Evolutionary conservation across 305 asterid species (phyloP).

Genomic region (Euphrasia arctica): DNA sequence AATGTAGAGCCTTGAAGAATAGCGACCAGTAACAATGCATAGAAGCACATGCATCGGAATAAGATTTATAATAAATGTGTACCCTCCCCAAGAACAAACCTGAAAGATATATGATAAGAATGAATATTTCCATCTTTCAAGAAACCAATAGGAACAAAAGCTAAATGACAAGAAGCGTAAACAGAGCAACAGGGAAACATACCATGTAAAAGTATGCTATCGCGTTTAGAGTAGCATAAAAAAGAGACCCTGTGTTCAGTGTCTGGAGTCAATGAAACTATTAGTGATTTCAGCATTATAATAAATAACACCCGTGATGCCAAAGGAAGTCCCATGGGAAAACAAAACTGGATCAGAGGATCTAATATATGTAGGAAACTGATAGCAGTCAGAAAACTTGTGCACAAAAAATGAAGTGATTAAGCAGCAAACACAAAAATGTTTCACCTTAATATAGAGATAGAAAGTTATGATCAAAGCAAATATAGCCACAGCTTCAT

Average conservation of each 20-base stretch:
- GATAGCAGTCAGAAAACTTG: slow-evolving; percentile 4
- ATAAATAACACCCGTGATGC: slow-evolving; percentile 18
- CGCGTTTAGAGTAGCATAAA: slow-evolving; percentile 90
- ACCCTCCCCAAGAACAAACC: slow-evolving; percentile 99
- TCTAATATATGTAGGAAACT: slow-evolving; percentile 13
- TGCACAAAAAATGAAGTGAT: slow-evolving; percentile 9
- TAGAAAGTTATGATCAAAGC: slow-evolving; percentile 93
- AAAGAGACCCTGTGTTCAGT: slow-evolving; percentile 94
- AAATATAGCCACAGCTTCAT: slow-evolving; percentile 99
- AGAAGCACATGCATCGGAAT: slow-evolving; percentile 98
- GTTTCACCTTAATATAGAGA: slow-evolving; percentile 87
- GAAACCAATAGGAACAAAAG: slow-evolving; percentile 21
- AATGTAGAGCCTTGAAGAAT: slow-evolving; percentile 87
- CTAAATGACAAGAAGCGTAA: slow-evolving; percentile 18
- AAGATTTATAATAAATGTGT: slow-evolving; percentile 95
- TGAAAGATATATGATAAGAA: slow-evolving; percentile 35
- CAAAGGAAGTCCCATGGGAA: slow-evolving; percentile 12
- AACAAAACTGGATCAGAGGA: slow-evolving; percentile 15
- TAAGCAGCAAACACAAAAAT: slow-evolving; percentile 24
- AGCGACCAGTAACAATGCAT: slow-evolving; percentile 95
- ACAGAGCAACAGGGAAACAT: slow-evolving; percentile 25
- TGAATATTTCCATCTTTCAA: slow-evolving; percentile 12
- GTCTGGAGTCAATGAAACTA: slow-evolving; percentile 57
- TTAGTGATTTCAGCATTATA: slow-evolving; percentile 29
- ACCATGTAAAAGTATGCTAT: slow-evolving; percentile 98